phyloP scores from a whole-genome alignment of 257 asterid genomes.

The Osmanthus fragrans region DNA sequence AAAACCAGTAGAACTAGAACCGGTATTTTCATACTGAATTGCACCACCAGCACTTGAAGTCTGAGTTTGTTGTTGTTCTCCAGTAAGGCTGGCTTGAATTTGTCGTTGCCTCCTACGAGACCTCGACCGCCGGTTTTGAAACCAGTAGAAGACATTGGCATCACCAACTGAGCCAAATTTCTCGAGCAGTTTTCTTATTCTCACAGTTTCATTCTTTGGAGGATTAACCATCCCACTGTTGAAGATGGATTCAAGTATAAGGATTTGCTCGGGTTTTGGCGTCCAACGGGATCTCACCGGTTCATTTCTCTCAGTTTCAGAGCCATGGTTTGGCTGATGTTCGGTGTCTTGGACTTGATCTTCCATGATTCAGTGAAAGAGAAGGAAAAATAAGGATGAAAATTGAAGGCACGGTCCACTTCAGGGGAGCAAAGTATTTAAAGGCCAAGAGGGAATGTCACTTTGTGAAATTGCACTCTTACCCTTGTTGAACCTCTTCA shows the following conservation, averaged over 20 bases:
- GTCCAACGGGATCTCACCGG: constrained; percentile 72
- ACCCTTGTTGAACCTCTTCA: not conserved
- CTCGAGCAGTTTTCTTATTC: constrained; percentile 64
- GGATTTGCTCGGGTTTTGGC: constrained; percentile 82
- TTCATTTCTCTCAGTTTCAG: constrained; percentile 26
- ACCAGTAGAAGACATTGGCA: constrained; percentile 86
- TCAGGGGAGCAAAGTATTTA: not conserved
- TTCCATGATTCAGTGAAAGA: constrained; percentile 31
- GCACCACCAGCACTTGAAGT: not conserved
- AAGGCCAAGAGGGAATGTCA: not conserved
- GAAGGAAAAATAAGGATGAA: not conserved
- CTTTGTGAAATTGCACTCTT: not conserved
- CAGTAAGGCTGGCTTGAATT: constrained; percentile 43
- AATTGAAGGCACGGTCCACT: not conserved
- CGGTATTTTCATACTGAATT: constrained; percentile 28
- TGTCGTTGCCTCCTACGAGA: constrained; percentile 72
- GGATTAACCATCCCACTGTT: constrained; percentile 87
- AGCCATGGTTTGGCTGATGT: constrained; percentile 22
- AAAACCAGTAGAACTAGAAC: not conserved
- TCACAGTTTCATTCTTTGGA: constrained; percentile 60
- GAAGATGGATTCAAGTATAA: constrained; percentile 78
- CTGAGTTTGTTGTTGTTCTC: constrained; percentile 21
- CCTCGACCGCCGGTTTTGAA: constrained; percentile 83
- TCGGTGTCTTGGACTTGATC: constrained; percentile 35
- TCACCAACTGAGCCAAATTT: constrained; percentile 75